Conservation (phyloP, 805 yeast genomes). For the Spencermartinsiella europaea region DNA sequence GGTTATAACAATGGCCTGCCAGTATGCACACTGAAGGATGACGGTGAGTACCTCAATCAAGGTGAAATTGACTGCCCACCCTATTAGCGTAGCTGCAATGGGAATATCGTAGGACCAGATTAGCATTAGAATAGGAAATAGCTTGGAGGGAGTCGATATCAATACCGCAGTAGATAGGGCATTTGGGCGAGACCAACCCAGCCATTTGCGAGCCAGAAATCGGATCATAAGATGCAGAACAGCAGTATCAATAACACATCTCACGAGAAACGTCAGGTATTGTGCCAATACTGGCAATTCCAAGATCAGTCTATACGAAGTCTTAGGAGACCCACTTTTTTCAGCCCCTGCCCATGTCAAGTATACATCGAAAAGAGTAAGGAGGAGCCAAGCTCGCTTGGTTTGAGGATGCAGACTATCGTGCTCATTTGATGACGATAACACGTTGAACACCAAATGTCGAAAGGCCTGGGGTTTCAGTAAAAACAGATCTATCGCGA, state of each 20-base stretch:
- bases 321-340: constrained; percentile 36
- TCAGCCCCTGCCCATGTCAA: constrained; percentile 90
- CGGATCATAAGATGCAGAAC: constrained; percentile 35
- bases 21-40: constrained; percentile 35
- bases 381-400: constrained; percentile 52
- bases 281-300: constrained; percentile 32
- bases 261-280: constrained; percentile 34
- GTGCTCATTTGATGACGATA: constrained; percentile 23
- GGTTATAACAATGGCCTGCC: constrained; percentile 29
- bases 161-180: constrained; percentile 62
- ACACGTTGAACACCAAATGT: constrained; percentile 75
- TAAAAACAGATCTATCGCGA: constrained; percentile 77
- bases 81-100: constrained; percentile 54
- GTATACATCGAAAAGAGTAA: constrained; percentile 81
- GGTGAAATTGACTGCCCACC: constrained; percentile 54
- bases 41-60: constrained; percentile 60
- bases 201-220: constrained; percentile 28
- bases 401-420: constrained; percentile 20
- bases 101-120: constrained; percentile 96
- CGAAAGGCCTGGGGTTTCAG: constrained; percentile 75
- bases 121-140: constrained; percentile 86
- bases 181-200: constrained; percentile 37
- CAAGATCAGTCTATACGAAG: constrained; percentile 15
- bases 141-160: constrained; percentile 70
- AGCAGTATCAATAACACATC: constrained; percentile 33